phyloP scores from a whole-genome alignment of 441 rosid genomes.

The Syzygium syzygioides region DNA sequence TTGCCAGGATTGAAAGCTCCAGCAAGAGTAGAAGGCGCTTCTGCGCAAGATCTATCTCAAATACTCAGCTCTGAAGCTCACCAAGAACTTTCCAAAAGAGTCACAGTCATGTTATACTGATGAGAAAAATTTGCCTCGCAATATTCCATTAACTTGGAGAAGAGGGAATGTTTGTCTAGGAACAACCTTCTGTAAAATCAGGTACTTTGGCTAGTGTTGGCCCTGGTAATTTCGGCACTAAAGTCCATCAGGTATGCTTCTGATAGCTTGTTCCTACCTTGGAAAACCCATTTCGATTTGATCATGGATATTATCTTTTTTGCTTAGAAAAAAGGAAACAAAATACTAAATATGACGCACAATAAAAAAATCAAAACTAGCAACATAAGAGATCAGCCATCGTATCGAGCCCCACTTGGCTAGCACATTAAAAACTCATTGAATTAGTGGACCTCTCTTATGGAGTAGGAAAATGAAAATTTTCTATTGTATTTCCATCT shows the following conservation, averaged over 20 bases:
- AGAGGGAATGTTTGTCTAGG: slow-evolving; percentile 42
- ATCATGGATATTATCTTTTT: neutral
- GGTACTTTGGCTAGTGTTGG: slow-evolving; percentile 55
- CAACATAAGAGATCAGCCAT: neutral
- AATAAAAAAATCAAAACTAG: neutral
- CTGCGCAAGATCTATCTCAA: slow-evolving; percentile 95
- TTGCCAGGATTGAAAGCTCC: slow-evolving; percentile 56
- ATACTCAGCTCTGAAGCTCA: slow-evolving; percentile 86
- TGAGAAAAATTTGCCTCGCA: slow-evolving; percentile 60
- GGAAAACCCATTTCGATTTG: neutral
- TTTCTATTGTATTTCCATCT: neutral
- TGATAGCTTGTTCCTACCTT: neutral
- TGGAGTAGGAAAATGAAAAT: neutral
- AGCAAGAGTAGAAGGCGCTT: slow-evolving; percentile 76
- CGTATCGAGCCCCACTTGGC: neutral
- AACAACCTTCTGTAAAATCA: slow-evolving; percentile 44
- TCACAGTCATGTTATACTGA: slow-evolving; percentile 65
- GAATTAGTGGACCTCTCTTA: neutral
- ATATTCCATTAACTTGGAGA: slow-evolving; percentile 34
- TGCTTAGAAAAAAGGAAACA: neutral
- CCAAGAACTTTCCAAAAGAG: slow-evolving; percentile 94
- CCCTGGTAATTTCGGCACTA: slow-evolving; percentile 15
- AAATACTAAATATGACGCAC: neutral
- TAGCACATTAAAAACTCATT: neutral
- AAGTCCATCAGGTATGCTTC: neutral